These are phyloP conservation scores for Fusarium pseudoanthophilum DNA, from an alignment of 2,329 filamentous ascomycete species.

Conservation along the genomic window DNA sequence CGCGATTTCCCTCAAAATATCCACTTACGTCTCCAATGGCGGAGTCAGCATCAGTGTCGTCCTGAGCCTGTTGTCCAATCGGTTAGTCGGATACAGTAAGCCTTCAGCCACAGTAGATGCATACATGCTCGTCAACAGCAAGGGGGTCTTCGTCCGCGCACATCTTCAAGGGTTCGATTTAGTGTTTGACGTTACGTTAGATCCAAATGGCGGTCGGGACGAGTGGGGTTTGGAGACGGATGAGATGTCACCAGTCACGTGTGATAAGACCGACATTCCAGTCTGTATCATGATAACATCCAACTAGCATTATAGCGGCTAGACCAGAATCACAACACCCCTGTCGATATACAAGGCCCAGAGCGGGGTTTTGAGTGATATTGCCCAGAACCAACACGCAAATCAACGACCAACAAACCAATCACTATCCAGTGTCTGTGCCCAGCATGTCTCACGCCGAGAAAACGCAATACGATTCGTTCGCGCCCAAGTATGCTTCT, in stretches of 20 bases:
- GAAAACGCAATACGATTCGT: slow-evolving; percentile 1
- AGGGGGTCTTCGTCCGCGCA: neutral
- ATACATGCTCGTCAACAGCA: neutral
- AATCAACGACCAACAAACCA: neutral
- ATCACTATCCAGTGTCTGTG: neutral
- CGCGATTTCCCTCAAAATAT: accelerated
- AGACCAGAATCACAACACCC: neutral
- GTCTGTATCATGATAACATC: neutral
- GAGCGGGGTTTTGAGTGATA: neutral
- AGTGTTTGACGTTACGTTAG: neutral
- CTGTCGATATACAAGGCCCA: neutral
- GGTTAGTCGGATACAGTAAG: neutral
- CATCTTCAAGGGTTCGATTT: neutral
- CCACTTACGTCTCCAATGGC: neutral
- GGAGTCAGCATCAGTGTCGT: neutral
- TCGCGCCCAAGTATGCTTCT: slow-evolving; percentile 4
- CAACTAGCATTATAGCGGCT: neutral
- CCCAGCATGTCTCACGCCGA: neutral
- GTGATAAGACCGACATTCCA: neutral
- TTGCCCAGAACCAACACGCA: neutral
- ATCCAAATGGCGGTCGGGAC: neutral
- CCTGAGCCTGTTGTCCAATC: neutral
- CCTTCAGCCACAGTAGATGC: neutral
- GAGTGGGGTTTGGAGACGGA: neutral
- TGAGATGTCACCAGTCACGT: neutral